phyloP scores from a whole-genome alignment of 495 filamentous ascomycete genomes.

The Podospora conica region DNA sequence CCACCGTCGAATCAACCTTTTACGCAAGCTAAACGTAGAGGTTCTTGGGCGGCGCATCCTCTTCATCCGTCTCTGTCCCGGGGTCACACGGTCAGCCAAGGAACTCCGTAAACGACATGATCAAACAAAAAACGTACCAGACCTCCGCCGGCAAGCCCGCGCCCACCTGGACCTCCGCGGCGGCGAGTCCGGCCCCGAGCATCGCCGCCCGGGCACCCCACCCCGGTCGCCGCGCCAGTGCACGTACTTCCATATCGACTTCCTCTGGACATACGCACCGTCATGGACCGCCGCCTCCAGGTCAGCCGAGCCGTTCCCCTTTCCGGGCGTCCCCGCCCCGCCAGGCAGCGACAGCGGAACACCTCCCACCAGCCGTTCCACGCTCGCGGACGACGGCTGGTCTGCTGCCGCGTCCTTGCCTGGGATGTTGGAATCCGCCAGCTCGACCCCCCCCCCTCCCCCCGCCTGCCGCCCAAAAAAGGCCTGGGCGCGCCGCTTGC shows the following conservation, averaged over 20 bases:
- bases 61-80: neutral
- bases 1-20: neutral
- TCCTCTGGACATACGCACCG: neutral
- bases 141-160: neutral
- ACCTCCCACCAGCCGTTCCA: neutral
- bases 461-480: neutral
- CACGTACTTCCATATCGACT: neutral
- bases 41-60: neutral
- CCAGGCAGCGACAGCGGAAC: neutral
- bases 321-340: neutral
- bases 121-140: neutral
- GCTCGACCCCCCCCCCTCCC: conserved; percentile 10
- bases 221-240: neutral
- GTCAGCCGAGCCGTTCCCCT: neutral
- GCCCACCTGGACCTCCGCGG: neutral
- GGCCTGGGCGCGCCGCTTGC: neutral
- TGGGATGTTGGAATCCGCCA: conserved; percentile 1
- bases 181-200: neutral
- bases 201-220: neutral
- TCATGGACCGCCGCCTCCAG: neutral
- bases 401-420: neutral
- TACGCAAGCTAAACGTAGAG: neutral
- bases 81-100: neutral
- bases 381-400: neutral
- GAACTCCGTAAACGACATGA: neutral